Evolutionary conservation across 202 grass and related monocot genomes (phyloP).

Genomic region (Bolboschoenoplectus hybrid): DNA sequence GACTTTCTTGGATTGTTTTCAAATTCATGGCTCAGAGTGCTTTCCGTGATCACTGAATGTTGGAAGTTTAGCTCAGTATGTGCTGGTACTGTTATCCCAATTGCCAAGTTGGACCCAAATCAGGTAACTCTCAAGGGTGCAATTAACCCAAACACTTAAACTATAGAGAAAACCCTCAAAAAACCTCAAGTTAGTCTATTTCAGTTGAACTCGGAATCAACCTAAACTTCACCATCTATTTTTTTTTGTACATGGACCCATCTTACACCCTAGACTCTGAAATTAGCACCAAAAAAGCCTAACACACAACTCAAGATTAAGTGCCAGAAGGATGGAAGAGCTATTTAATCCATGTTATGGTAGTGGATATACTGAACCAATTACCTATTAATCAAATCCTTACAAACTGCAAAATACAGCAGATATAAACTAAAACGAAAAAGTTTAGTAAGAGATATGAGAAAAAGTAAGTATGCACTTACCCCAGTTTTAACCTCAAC

Average conservation of each 20-base stretch:
- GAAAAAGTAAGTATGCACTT: conserved; percentile 34
- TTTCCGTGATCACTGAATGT: background rate
- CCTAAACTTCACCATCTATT: background rate
- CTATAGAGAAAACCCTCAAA: background rate
- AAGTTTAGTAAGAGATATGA: background rate
- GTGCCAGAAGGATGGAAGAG: background rate
- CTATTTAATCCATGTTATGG: background rate
- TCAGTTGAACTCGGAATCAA: background rate
- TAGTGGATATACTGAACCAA: background rate
- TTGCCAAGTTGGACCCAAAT: background rate
- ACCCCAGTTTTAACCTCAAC: conserved; percentile 64
- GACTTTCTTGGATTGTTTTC: background rate
- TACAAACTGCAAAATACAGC: background rate
- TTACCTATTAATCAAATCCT: background rate
- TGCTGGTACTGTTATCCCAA: background rate
- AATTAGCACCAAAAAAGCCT: background rate
- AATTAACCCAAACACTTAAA: background rate
- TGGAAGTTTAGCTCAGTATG: background rate
- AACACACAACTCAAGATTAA: background rate
- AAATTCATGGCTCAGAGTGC: background rate
- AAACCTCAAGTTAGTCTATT: background rate
- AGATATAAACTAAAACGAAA: conserved; percentile 26
- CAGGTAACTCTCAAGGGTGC: background rate
- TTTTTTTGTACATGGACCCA: background rate
- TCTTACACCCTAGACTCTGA: background rate